phyloP scores from a whole-genome alignment of 257 asterid genomes.

The Linaria vulgaris region DNA sequence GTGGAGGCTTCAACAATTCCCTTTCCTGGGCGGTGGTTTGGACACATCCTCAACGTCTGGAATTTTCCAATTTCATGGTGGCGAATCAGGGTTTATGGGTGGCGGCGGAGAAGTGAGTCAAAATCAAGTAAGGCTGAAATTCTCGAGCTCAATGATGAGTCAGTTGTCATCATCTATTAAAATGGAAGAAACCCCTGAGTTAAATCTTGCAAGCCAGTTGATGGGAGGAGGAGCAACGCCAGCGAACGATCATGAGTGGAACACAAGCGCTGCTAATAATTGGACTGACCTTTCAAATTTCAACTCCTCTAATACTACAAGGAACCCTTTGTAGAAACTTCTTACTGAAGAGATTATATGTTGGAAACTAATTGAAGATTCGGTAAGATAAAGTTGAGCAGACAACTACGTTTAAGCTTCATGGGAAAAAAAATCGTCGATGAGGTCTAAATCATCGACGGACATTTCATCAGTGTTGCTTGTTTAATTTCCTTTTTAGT shows the following conservation, averaged over 20 bases:
- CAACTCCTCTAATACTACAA: conserved; percentile 75
- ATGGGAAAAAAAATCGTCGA: no score
- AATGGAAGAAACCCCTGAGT: conserved; percentile 57
- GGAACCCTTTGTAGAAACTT: conserved; percentile 49
- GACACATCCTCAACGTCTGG: conserved; percentile 36
- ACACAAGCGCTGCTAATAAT: conserved; percentile 24
- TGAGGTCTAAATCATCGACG: no score
- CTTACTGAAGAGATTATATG: no score
- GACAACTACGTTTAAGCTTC: no score
- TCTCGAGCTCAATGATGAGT: conserved; percentile 42
- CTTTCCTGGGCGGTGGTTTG: conserved; percentile 45
- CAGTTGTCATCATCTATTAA: conserved; percentile 49
- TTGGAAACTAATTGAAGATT: no score
- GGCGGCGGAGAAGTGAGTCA: conserved; percentile 44
- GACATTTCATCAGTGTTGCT: no score
- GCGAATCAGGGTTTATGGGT: conserved; percentile 38
- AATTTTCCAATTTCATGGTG: conserved; percentile 42
- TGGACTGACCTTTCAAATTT: conserved; percentile 82
- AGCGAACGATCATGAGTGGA: conserved; percentile 51
- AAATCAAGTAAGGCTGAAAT: conserved; percentile 42
- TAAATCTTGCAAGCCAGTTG: conserved; percentile 52
- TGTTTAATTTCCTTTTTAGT: conserved; percentile 48
- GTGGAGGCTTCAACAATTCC: conserved; percentile 80
- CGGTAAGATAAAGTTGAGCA: no score
- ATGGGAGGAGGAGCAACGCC: conserved; percentile 43